Base-by-base conservation (phyloP, 2,329 filamentous ascomycete species). In the Fusarium drepaniforme region DNA sequence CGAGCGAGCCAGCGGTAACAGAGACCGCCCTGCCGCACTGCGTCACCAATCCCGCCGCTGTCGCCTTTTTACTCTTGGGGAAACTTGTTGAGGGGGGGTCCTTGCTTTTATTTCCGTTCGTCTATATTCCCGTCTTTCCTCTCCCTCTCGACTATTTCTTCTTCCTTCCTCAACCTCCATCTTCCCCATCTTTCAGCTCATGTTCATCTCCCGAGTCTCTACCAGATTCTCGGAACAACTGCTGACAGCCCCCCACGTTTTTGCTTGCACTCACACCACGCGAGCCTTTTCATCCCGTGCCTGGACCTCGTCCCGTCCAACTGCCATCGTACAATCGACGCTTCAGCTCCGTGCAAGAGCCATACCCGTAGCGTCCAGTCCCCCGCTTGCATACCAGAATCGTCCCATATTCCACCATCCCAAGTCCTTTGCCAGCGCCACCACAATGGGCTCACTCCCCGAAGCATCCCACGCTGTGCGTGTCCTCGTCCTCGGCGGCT, bases 401-500 rank as follows among this genome's bases (percentile, higher is more conserved):
- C 56, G 38, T 60, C 33, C 60, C 66, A 68, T 69, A 57, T 38
- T 65, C 51, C 60, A 60, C 23, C 40, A 33, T 21, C 37, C 37
- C 64, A 75, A 56, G 57, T 23, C 51, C 49, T 72, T 75, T 44
- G 71, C 71, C 57, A 72, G 44, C 60, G 40, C 66, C 59, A 65
- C 73, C 67, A 79, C 57, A 23, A 83, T 83, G 82, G 80, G 77
- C 49, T 81, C 82, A 53, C 53, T 82, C 56, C 75, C 79, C 38
- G 65, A 79, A 51, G 42, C 66, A 62, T 67, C 73, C 38, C 80
- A 80, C 63, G 85, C 86, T 42, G 85, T 89, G 81, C 88, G 85
- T 75, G 86, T 95, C 13, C 86, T 95, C 42, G 86, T 95, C 66
- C 88, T 92, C 37, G 93, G 93, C 42, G 93, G 92, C 73, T 92